phyloP scores from a whole-genome alignment of 192 early-diverging fungal genomes.

The Backusella australiensis region DNA sequence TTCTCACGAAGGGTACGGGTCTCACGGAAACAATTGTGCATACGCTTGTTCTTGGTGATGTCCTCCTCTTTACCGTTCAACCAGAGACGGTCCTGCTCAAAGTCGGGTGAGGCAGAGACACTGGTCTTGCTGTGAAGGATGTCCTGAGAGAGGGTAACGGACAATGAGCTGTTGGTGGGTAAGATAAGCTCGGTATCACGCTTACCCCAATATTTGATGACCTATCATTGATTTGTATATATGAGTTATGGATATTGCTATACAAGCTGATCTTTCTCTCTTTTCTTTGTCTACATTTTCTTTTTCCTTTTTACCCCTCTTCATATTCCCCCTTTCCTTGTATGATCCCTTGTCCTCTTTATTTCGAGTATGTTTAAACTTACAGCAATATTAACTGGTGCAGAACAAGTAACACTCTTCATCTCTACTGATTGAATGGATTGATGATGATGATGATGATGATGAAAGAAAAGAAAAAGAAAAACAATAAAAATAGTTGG shows the following conservation, averaged over 20 bases:
- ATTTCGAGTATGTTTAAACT: slow-evolving; percentile 12
- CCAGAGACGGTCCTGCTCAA: slow-evolving; percentile 83
- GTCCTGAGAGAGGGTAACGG: slow-evolving; percentile 95
- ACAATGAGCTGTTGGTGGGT: slow-evolving; percentile 97
- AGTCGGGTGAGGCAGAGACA: slow-evolving; percentile 65
- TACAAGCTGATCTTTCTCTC: neutral
- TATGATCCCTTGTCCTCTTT: neutral
- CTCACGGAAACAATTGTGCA: slow-evolving; percentile 80
- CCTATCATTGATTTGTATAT: slow-evolving; percentile 23
- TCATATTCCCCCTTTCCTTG: neutral
- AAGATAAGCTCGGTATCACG: slow-evolving; percentile 85
- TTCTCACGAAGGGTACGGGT: slow-evolving; percentile 68
- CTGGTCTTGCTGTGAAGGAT: slow-evolving; percentile 95
- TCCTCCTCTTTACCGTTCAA: slow-evolving; percentile 92
- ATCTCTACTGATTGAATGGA: slow-evolving; percentile 18
- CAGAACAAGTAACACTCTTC: slow-evolving; percentile 77
- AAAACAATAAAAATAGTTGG: neutral
- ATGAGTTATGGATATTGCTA: neutral
- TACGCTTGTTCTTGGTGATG: slow-evolving; percentile 75
- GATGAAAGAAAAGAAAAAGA: neutral
- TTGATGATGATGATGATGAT: slow-evolving; percentile 21
- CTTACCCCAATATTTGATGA: slow-evolving; percentile 99
- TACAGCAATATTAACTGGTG: slow-evolving; percentile 99
- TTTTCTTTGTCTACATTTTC: neutral
- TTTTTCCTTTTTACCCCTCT: neutral